Base-by-base conservation (phyloP, 2,329 filamentous ascomycete genomes). In the Cercospora janseana region DNA sequence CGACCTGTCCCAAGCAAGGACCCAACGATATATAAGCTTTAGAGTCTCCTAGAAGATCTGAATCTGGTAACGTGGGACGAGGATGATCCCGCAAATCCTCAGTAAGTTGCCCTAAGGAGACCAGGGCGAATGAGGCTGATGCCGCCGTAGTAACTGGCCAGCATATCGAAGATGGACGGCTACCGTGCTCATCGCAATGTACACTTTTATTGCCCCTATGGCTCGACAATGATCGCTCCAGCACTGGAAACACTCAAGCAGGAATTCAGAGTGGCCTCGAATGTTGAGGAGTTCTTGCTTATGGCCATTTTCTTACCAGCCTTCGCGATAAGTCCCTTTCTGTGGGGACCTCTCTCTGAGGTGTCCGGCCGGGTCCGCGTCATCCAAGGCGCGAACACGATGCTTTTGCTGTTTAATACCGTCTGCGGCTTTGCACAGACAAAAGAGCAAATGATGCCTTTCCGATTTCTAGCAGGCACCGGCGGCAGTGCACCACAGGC, bases 61-160 rank as follows among this genome's bases (percentile, higher is more conserved):
- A 26, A 70, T 69, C 15, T 73, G 16, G 69, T 74, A 1, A 67
- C 67, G 2, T 75, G 71, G 70, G 69, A 73, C 42, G 60, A 67
- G 7, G 60, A 72, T 10, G 72, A 75, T 46, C 69, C 67, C 4
- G 60, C 58, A 12, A 73, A 74, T 41, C 72, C 72, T 2, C 70
- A 71, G 44, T 47, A 38, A 38, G 44, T 20, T 34, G 2, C 26
- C 12, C 10, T 40, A 23, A 4, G 2, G 8, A 15, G 10, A 18
- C 6, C n/a, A 8, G 1, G 9, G 0, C 15, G 10, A 0, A 12
- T 13, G 9, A 9, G 12, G 32, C 23, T 37, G 18, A 47, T 26
- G 12, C 9, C 16, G 6, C 7, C 13, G 4, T 24, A 47, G 44
- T 46, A 73, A 57, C 16, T 73, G 71, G 71, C 61, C 63, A 3